A percentile compares a stretch with the other conserved stretches of the same genome.
Evolutionary conservation across 495 filamentous ascomycete species (phyloP).

Genomic region (Lophiostoma macrostomum): DNA sequence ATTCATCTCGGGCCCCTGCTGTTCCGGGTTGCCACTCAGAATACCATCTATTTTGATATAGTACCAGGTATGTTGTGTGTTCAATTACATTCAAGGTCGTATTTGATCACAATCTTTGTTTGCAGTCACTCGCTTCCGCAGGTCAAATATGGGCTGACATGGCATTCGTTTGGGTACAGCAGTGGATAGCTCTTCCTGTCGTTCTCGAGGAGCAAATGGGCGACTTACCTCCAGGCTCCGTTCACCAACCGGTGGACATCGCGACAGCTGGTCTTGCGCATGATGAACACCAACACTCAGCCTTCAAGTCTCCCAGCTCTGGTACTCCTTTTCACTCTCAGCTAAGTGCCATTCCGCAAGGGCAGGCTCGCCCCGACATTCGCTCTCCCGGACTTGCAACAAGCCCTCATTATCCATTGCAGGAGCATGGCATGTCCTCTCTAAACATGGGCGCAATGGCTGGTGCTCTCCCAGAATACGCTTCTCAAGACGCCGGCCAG

Average conservation of each 20-base stretch:
- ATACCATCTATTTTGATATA: constrained; percentile 29
- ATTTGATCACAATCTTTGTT: not conserved
- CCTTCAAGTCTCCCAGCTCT: constrained; percentile 11
- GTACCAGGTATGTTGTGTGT: constrained; percentile 29
- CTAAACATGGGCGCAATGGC: constrained; percentile 51
- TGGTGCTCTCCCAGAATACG: constrained; percentile 47
- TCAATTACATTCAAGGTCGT: not conserved
- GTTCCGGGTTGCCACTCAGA: constrained; percentile 31
- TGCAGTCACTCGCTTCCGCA: constrained; percentile 11
- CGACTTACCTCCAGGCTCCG: constrained; percentile 32
- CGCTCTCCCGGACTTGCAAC: constrained; percentile 9
- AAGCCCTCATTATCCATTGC: constrained; percentile 6
- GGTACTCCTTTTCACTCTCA: constrained; percentile 36
- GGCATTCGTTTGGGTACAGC: constrained; percentile 46
- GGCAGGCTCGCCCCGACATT: constrained; percentile 28
- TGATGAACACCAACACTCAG: constrained; percentile 29
- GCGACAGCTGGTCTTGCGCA: constrained; percentile 24
- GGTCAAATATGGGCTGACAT: constrained; percentile 40
- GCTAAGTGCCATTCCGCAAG: constrained; percentile 29
- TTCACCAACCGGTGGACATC: constrained; percentile 26
- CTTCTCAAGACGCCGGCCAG: constrained; percentile 1
- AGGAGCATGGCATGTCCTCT: constrained; percentile 41
- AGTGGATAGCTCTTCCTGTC: constrained; percentile 46
- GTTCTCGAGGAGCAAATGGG: constrained; percentile 45
- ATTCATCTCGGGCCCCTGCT: constrained; percentile 19